phyloP scores from a whole-genome alignment of 805 yeast species.

The Zygoascus flipseniorum region DNA sequence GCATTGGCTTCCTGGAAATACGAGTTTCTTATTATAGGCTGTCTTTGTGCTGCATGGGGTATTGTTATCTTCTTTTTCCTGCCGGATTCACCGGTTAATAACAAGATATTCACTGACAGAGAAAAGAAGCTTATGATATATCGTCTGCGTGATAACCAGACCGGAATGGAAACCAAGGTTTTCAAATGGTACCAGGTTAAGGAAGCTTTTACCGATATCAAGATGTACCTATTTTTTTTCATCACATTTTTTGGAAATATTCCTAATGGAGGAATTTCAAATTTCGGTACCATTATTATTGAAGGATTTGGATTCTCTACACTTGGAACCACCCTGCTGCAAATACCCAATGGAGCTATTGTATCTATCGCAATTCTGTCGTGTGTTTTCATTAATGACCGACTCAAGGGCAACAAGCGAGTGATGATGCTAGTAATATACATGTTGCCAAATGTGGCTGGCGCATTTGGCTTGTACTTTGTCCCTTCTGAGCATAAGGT shows the following conservation, averaged over 20 bases:
- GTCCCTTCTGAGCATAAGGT: conserved; percentile 29
- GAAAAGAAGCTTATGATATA: conserved; percentile 34
- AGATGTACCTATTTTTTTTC: conserved; percentile 34
- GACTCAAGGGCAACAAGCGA: conserved; percentile 4
- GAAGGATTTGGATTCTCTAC: conserved; percentile 37
- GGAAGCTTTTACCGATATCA: conserved; percentile 43
- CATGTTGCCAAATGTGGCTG: conserved; percentile 23
- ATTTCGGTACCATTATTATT: conserved; percentile 39
- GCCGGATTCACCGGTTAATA: conserved; percentile 45
- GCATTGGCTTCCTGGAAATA: conserved; percentile 49
- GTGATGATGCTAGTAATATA: conserved; percentile 28
- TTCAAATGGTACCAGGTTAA: conserved; percentile 48
- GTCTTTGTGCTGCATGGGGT: conserved; percentile 46
- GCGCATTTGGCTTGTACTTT: conserved; percentile 36
- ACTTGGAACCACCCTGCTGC: conserved; percentile 36
- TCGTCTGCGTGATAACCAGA: conserved; percentile 46
- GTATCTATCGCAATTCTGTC: conserved; percentile 24
- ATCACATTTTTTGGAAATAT: conserved; percentile 35
- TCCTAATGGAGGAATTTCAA: conserved; percentile 50
- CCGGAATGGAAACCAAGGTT: conserved; percentile 48
- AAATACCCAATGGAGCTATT: conserved; percentile 41
- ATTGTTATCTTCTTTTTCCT: conserved; percentile 39
- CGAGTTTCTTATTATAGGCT: conserved; percentile 52
- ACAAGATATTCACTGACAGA: conserved; percentile 22
- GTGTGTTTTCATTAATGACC: conserved; percentile 7